Evolutionary conservation across 352 stramenopile genomes (phyloP), one percentile per base, ranked within the genome.

Genomic region (Globisporangium viniferum): DNA sequence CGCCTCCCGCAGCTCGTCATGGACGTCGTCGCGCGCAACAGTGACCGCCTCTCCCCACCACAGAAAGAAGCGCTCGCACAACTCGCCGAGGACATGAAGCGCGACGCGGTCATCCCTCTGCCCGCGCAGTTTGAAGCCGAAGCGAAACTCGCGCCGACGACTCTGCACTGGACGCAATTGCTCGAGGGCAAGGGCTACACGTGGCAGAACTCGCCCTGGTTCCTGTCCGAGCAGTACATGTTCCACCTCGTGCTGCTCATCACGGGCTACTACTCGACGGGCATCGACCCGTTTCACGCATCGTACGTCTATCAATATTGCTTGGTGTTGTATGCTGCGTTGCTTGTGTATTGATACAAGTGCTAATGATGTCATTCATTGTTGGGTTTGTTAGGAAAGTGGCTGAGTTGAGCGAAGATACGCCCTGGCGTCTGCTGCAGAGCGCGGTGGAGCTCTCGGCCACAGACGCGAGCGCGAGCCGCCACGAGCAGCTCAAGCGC

Each of bases 221-320:
- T 93, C 71, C 62, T 93, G 49, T 76, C 79, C 10, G 85, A 93
- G 62, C 79, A 86, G 57, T 93, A 93, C 76, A 79, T 91, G 72
- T 91, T 91, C 68, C 82, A 90, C 67, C 70, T 88, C 41, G 71
- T 93, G 31, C 67, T 91, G 33, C 61, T 91, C 48, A 63, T 93
- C 57, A 68, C 82, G 20, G 81, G 85, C 62, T 91, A 82, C 63
- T 90, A 87, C 67, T 79, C 80, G 14, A 79, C 80, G 8, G 72
- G 74, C 12, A 71, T 90, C 10, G 85, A 93, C 53, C 85, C 85
- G 14, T 93, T 90, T 71, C 80, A 90, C 59, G 74, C 79, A 53
- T 77, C 73, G 70, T 78, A 70, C 56, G 76, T 71, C 10, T 44
- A 44, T 39, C 18, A 2, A 20, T 59, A 22, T n/a, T n/a, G 27